Conservation (phyloP, 176 grass and related monocot species). For the Guadua angustifolia region DNA sequence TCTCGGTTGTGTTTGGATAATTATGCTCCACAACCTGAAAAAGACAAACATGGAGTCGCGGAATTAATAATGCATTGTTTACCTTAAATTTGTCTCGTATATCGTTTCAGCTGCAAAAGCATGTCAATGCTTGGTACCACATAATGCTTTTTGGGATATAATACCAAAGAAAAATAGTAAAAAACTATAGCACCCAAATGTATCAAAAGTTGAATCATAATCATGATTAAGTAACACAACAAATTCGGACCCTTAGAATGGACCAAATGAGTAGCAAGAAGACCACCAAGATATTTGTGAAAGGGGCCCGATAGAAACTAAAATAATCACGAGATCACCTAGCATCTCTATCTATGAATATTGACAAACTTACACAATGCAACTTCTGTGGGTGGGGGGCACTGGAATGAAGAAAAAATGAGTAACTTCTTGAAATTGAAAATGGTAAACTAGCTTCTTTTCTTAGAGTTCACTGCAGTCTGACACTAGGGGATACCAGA, state of each 20-base stretch:
- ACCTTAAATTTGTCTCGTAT: background rate
- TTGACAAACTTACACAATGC: background rate
- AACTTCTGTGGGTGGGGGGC: background rate
- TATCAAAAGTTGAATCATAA: constrained; percentile 1
- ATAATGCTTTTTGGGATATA: background rate
- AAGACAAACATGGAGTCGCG: constrained; percentile 40
- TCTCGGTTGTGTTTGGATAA: constrained; percentile 89
- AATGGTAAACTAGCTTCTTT: background rate
- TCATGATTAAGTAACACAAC: constrained; percentile 21
- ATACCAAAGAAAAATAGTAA: background rate
- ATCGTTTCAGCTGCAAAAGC: constrained; percentile 29
- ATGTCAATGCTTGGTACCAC: background rate
- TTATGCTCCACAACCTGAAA: constrained; percentile 85
- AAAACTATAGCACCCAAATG: constrained; percentile 4
- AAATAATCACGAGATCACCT: background rate
- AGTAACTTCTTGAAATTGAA: constrained; percentile 13
- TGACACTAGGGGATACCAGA: background rate
- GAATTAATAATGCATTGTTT: background rate
- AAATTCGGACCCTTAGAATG: constrained; percentile 7
- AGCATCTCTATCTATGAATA: constrained; percentile 10
- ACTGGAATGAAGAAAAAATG: background rate
- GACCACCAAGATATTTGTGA: background rate
- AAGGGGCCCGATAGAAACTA: background rate
- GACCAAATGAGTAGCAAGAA: background rate
- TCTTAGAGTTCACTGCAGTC: background rate